phyloP scores from a whole-genome alignment of 1,139 yeast genomes.

The Protomyces gravidus region DNA sequence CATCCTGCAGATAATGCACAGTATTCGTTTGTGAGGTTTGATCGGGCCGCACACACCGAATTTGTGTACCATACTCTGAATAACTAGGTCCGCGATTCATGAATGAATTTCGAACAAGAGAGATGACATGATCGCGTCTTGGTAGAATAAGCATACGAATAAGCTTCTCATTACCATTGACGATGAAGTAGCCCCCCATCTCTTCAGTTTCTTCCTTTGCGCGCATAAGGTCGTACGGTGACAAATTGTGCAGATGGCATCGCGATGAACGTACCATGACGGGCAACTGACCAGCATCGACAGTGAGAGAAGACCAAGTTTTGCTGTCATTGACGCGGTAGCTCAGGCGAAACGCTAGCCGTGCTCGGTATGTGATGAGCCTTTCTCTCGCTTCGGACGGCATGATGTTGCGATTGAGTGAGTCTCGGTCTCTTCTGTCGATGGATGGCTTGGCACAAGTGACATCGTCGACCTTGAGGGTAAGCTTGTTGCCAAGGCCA shows the following conservation, averaged over 20 bases:
- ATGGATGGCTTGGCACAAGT: slow-evolving; percentile 81
- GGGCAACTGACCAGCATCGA: slow-evolving; percentile 92
- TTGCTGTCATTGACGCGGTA: slow-evolving; percentile 88
- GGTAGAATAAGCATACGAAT: slow-evolving; percentile 97
- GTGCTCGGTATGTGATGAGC: slow-evolving; percentile 68
- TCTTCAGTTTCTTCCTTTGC: slow-evolving; percentile 91
- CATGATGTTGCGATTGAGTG: slow-evolving; percentile 72
- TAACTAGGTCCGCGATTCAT: slow-evolving; percentile 90
- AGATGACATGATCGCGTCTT: slow-evolving; percentile 97
- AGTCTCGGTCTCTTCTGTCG: slow-evolving; percentile 67
- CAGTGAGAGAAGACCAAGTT: slow-evolving; percentile 63
- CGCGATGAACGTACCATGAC: slow-evolving; percentile 83
- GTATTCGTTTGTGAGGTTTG: slow-evolving; percentile 97
- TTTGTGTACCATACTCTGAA: slow-evolving; percentile 86
- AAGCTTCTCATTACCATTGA: slow-evolving; percentile 93
- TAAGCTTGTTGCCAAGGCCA: slow-evolving; percentile 68
- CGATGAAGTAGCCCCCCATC: slow-evolving; percentile 91
- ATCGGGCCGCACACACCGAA: slow-evolving; percentile 90
- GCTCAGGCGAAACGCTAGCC: slow-evolving; percentile 67
- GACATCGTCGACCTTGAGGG: slow-evolving; percentile 72
- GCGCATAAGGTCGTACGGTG: slow-evolving; percentile 75
- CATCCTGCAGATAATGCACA: slow-evolving; percentile 88
- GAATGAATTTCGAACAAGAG: slow-evolving; percentile 89
- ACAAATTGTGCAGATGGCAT: slow-evolving; percentile 78
- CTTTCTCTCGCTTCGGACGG: slow-evolving; percentile 80